Percentiles rank a stretch among this genome's conserved stretches.
Conservation (phyloP, 495 filamentous ascomycete species). For the Parathielavia appendiculata region DNA sequence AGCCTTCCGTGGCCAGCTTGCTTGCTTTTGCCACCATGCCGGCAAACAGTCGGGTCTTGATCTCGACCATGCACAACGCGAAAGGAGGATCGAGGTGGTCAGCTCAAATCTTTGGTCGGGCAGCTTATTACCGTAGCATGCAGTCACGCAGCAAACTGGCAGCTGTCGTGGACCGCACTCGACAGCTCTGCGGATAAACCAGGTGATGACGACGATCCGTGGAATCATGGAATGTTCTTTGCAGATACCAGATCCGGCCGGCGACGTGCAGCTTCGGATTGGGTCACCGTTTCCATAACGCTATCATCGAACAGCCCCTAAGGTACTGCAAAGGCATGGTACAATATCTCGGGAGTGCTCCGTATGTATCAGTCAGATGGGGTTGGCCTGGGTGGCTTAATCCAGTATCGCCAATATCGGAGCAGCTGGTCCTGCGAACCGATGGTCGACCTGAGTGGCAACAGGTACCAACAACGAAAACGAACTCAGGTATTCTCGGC, state of each 20-base stretch:
- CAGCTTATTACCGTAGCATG: not conserved
- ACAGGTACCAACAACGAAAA: not conserved
- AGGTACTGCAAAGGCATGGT: too few species aligned
- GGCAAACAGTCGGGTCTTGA: conserved; percentile 8
- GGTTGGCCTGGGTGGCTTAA: too few species aligned
- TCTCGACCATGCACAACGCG: not conserved
- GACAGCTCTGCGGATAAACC: not conserved
- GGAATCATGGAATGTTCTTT: conserved; percentile 12
- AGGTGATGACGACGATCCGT: not conserved
- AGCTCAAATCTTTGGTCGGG: not conserved
- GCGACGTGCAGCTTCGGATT: not conserved
- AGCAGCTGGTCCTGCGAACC: not conserved
- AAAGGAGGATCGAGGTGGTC: not conserved
- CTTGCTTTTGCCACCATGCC: conserved; percentile 12
- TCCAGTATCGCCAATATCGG: not conserved
- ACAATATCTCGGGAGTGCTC: too few species aligned
- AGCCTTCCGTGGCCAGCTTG: not conserved
- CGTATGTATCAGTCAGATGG: too few species aligned
- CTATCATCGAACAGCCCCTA: not conserved
- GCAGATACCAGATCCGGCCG: conserved; percentile 11
- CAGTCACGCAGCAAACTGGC: conserved; percentile 2
- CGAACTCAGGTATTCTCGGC: too few species aligned
- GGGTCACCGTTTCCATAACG: not conserved
- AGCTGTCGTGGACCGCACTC: not conserved
- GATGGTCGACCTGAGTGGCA: not conserved